A percentile compares a stretch with the other conserved stretches of the same genome.
Evolutionary conservation across 495 filamentous ascomycete genomes (phyloP).

Genomic region (Cetradonia linearis): DNA sequence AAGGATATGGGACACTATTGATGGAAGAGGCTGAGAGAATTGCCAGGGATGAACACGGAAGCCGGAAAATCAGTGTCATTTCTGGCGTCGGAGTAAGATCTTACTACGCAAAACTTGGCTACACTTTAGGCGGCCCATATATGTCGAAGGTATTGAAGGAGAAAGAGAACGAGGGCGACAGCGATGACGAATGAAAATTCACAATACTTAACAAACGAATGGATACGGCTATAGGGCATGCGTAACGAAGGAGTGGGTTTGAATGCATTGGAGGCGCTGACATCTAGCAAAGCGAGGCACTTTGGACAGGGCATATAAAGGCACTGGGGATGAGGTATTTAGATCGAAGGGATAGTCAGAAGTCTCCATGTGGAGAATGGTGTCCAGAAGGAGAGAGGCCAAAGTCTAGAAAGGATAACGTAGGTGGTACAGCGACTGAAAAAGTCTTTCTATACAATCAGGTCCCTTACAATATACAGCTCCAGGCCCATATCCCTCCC

Average conservation of each 20-base stretch:
- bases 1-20: constrained; percentile 86
- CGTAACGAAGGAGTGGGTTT: neutral
- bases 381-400: neutral
- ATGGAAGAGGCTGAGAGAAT: constrained; percentile 99
- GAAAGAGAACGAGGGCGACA: constrained; percentile 35
- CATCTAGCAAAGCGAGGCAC: constrained; percentile 9
- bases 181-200: constrained; percentile 31
- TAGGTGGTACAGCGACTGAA: neutral
- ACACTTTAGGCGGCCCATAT: constrained; percentile 81
- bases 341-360: neutral
- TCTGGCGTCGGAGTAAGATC: constrained; percentile 88
- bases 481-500: neutral
- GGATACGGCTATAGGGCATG: neutral
- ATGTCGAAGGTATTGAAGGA: constrained; percentile 60
- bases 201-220: neutral
- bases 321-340: neutral
- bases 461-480: neutral
- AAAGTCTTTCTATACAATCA: neutral
- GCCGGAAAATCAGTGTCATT: constrained; percentile 88
- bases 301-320: neutral
- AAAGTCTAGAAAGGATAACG: neutral
- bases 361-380: neutral
- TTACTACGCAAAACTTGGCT: constrained; percentile 88
- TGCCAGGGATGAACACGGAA: constrained; percentile 85
- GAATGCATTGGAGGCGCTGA: neutral